These are phyloP conservation scores for Castanea crenata DNA, from an alignment of 306 rosid species.

Conservation along the genomic window DNA sequence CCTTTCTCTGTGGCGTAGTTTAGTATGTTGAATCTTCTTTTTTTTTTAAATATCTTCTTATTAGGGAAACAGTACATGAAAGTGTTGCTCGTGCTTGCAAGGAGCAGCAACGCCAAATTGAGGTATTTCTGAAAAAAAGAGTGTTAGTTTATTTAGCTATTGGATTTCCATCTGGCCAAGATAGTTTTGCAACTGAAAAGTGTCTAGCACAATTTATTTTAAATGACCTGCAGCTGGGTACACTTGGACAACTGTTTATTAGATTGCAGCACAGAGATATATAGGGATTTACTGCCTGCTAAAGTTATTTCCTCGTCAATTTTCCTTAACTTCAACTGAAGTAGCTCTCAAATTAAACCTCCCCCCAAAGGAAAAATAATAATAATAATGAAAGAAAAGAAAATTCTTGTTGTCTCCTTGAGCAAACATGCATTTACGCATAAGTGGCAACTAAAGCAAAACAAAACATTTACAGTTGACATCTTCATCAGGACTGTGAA, in stretches of 20 bases:
- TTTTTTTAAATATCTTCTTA: background rate
- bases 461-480: background rate
- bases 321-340: background rate
- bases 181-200: background rate
- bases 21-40: slow-evolving; percentile 10
- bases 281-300: background rate
- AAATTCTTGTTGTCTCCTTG: background rate
- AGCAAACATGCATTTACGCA: background rate
- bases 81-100: slow-evolving; percentile 81
- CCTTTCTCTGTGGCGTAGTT: slow-evolving; percentile 7
- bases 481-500: background rate
- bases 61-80: slow-evolving; percentile 82
- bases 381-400: background rate
- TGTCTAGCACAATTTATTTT: slow-evolving; percentile 13
- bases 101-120: slow-evolving; percentile 94
- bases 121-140: slow-evolving; percentile 45
- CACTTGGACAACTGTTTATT: background rate
- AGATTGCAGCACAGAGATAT: background rate
- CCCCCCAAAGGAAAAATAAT: too few species aligned
- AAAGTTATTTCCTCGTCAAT: background rate
- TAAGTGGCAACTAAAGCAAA: background rate
- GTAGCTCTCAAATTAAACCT: background rate
- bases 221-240: background rate
- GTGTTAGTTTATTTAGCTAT: background rate
- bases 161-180: background rate